Percentiles rank a stretch among this genome's conserved stretches.
These are phyloP conservation scores for Polytrichum formosum DNA, from an alignment of 225 moss, liverwort and hornwort genomes.

Conservation along the genomic window DNA sequence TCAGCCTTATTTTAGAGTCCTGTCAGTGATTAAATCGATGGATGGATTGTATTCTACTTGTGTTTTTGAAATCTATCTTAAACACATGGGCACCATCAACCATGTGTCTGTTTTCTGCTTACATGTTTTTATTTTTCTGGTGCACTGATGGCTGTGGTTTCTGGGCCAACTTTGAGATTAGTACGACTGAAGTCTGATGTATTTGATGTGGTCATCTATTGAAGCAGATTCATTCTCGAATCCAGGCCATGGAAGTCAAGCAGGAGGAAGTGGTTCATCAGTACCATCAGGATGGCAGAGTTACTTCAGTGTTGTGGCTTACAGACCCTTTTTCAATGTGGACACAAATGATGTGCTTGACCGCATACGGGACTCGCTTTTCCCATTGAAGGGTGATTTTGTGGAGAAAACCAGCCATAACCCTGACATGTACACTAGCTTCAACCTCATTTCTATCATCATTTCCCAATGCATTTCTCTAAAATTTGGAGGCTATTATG, in stretches of 20 bases:
- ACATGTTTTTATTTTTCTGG: too few relatives aligned
- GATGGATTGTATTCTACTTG: too few relatives aligned
- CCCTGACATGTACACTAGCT: conserved; percentile 80
- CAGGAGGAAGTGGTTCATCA: conserved; percentile 38
- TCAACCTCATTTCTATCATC: background rate
- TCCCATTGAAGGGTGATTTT: conserved; percentile 95
- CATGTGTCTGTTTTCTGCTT: too few relatives aligned
- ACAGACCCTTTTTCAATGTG: conserved; percentile 99
- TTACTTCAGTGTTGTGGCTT: conserved; percentile 80
- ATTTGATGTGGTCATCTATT: conserved; percentile 2
- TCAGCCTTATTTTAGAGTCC: too few relatives aligned
- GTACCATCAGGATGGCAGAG: conserved; percentile 72
- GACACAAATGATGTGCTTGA: conserved; percentile 87
- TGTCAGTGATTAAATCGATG: too few relatives aligned
- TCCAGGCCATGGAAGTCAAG: conserved; percentile 69
- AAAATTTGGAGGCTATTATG: too few relatives aligned
- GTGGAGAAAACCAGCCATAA: conserved; percentile 99
- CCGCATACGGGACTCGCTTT: conserved; percentile 83
- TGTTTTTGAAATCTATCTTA: too few relatives aligned
- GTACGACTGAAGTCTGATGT: conserved; percentile 6
- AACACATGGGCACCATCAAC: too few relatives aligned
- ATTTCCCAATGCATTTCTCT: too few relatives aligned
- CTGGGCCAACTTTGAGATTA: too few relatives aligned
- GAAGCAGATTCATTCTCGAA: conserved; percentile 87
- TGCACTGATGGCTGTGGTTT: too few relatives aligned